Evolutionary conservation across 257 asterid genomes (phyloP).

Genomic region (Nicotiana sylvestris): DNA sequence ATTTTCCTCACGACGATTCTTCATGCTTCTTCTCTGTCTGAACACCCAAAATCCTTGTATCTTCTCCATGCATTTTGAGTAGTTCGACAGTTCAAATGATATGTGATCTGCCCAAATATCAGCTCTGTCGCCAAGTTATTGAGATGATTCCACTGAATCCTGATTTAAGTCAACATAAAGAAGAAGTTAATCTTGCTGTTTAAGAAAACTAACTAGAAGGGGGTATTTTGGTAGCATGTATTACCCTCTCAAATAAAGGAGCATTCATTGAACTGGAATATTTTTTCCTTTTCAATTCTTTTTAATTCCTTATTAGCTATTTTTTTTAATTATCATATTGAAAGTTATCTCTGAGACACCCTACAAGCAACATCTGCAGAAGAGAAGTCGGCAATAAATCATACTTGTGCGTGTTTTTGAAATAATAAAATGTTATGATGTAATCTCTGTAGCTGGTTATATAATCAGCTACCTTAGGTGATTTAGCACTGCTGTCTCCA

Average conservation of each 20-base stretch:
- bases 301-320: not conserved
- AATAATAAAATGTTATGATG: not conserved
- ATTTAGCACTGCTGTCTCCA: not conserved
- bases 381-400: not conserved
- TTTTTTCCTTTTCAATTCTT: not conserved
- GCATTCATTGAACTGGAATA: not conserved
- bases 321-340: not conserved
- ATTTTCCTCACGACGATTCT: not conserved
- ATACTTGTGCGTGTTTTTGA: not conserved
- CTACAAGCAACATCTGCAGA: not conserved
- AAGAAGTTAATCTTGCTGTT: not conserved
- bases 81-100: not conserved
- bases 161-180: not conserved
- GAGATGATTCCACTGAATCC: not conserved
- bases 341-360: not conserved
- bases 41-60: not conserved
- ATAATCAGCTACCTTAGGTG: not conserved
- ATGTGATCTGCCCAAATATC: not conserved
- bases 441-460: not conserved
- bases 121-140: not conserved
- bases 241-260: not conserved
- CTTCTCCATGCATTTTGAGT: not conserved
- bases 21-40: not conserved
- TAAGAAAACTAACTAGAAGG: constrained; percentile 6
- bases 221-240: not conserved